These are phyloP conservation scores for Leccinum fibrillosum DNA, from an alignment of 768 basidiomycete genomes.

Conservation along the genomic window DNA sequence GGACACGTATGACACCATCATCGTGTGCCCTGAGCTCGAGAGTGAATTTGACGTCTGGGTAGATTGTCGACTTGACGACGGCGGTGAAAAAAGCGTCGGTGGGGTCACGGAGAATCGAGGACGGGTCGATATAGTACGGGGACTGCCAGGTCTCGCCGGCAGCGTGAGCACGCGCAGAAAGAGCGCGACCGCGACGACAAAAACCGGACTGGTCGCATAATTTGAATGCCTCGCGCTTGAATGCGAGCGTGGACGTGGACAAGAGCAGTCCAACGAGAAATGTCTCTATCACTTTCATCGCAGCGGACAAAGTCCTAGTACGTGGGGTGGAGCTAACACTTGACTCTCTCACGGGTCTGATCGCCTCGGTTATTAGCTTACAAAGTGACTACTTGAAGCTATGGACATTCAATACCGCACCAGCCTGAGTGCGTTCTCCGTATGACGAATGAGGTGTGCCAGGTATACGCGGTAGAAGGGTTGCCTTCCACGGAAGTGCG, in stretches of 20 bases:
- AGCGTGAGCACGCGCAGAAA: slow-evolving; percentile 69
- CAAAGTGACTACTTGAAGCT: too few species aligned
- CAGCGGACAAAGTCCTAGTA: background rate
- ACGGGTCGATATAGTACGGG: slow-evolving; percentile 76
- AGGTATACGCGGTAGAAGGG: too few species aligned
- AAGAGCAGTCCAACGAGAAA: slow-evolving; percentile 33
- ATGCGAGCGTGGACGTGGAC: slow-evolving; percentile 42
- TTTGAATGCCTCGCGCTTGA: slow-evolving; percentile 89
- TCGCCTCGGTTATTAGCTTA: too few species aligned
- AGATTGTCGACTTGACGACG: slow-evolving; percentile 72
- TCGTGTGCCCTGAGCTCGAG: slow-evolving; percentile 82
- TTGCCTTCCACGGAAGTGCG: too few species aligned
- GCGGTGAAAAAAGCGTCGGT: slow-evolving; percentile 67
- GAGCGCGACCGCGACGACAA: slow-evolving; percentile 85
- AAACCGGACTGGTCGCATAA: slow-evolving; percentile 93
- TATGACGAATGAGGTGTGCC: too few species aligned
- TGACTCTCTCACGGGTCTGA: too few species aligned
- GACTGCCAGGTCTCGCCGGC: slow-evolving; percentile 67
- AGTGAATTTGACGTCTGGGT: slow-evolving; percentile 79
- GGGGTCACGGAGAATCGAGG: slow-evolving; percentile 46
- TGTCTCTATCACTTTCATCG: background rate
- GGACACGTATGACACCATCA: slow-evolving; percentile 86
- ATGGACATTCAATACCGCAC: too few species aligned
- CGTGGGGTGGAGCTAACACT: too few species aligned
- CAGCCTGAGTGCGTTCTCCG: too few species aligned